phyloP scores from a whole-genome alignment of 495 filamentous ascomycete species.

The Penicillium diatomitis region DNA sequence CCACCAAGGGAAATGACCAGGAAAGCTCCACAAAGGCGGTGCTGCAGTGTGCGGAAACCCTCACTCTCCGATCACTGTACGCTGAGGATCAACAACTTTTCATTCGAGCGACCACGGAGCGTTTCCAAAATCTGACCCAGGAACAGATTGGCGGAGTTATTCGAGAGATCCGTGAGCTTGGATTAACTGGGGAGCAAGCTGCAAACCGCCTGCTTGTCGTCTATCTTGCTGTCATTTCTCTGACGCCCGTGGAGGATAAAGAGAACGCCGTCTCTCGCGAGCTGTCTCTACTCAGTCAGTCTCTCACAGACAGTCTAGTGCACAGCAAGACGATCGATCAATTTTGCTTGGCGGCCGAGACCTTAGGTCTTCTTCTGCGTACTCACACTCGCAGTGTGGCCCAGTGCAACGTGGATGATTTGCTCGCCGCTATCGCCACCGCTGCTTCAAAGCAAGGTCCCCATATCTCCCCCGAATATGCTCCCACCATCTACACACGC shows the following conservation, averaged over 20 bases:
- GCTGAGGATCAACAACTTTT: conserved; percentile 36
- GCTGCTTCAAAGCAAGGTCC: conserved; percentile 39
- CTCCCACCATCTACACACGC: conserved; percentile 48
- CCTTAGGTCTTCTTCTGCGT: conserved; percentile 48
- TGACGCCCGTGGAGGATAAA: conserved; percentile 31
- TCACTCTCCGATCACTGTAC: conserved; percentile 31
- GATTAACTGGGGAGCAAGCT: conserved; percentile 23
- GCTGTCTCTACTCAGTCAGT: conserved; percentile 29
- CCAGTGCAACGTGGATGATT: conserved; percentile 62
- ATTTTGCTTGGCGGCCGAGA: conserved; percentile 49
- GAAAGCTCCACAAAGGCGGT: conserved; percentile 21
- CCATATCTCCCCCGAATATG: conserved; percentile 26
- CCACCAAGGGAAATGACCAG: conserved; percentile 22
- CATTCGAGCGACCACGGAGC: conserved; percentile 28
- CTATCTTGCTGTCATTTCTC: conserved; percentile 27
- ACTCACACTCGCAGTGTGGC: conserved; percentile 44
- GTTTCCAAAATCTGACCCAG: conserved; percentile 27
- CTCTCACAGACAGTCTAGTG: conserved; percentile 19
- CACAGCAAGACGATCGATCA: conserved; percentile 37
- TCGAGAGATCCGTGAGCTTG: conserved; percentile 24
- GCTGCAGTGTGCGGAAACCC: conserved; percentile 27
- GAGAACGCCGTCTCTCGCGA: conserved; percentile 26
- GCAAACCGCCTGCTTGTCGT: conserved; percentile 28
- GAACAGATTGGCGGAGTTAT: conserved; percentile 23
- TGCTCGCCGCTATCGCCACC: conserved; percentile 47